Percentiles rank a stretch among this genome's conserved stretches.
These are phyloP conservation scores for Aspergillus felis DNA, from an alignment of 2,329 filamentous ascomycete species.

Conservation along the genomic window DNA sequence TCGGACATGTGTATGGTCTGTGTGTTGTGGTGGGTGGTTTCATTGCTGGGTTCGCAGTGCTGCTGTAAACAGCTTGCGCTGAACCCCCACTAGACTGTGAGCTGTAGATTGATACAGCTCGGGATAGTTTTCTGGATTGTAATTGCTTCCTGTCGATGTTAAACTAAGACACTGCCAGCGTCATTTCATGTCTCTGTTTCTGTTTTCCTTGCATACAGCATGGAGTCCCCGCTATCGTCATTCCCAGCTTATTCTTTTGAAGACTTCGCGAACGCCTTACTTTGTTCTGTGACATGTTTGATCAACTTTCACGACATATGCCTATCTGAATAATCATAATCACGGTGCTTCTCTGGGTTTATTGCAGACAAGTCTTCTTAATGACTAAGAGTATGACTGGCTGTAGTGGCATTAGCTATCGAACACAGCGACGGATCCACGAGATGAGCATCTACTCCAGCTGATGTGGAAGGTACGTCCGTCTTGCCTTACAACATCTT, in stretches of 20 bases:
- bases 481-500: neutral
- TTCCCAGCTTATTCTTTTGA: neutral
- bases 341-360: neutral
- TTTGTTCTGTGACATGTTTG: neutral
- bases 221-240: neutral
- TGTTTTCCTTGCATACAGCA: neutral
- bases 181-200: neutral
- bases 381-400: neutral
- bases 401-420: neutral
- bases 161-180: neutral
- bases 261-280: neutral
- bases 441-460: neutral
- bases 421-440: neutral
- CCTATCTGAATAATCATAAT: neutral
- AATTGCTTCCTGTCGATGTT: neutral
- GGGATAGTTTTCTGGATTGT: neutral
- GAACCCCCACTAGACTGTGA: neutral
- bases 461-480: neutral
- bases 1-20: slow-evolving; percentile 55
- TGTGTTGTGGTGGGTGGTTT: slow-evolving; percentile 52
- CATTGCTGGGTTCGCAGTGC: slow-evolving; percentile 54
- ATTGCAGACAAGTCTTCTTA: neutral
- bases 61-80: slow-evolving; percentile 40
- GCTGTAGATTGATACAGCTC: neutral
- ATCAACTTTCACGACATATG: neutral